Evolutionary conservation across 257 asterid species (phyloP), one percentile per base, ranked within the genome.

Genomic region (Lithospermum erythrorhizon): DNA sequence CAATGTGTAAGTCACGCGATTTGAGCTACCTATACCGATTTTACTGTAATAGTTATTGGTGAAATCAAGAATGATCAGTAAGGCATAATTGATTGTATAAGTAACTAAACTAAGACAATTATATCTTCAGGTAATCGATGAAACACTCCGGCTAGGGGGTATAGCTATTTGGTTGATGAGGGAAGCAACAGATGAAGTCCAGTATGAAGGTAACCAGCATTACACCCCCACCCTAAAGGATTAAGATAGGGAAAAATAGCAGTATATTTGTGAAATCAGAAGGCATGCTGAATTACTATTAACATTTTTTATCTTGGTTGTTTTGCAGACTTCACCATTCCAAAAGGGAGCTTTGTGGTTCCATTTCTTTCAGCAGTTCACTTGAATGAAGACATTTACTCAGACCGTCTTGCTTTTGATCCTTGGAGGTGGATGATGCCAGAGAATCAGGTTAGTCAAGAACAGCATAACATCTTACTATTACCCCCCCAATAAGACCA

Each of bases 391-490:
- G 58, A 56, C 47, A 61, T 85, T 3, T 87, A 83, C 9, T 85
- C 73, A 52, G 94, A 90, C 63, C 61, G 86, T 41, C 88, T 78
- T 25, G 61, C 68, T 59, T 90, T 90, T 72, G 83, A 83, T 60
- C 97, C 97, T 22, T 85, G 97, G 97, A 87, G 97, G 72, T 90
- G 96, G 97, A 74, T 71, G 87, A 48, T 48, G 63, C 95, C 87
- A n/a, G 87, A 85, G 65, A 83, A 80, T 64, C 94, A 90, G 96
- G 97, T 79, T 64, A 72, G 49, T 41, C 49, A 11, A 41, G 15
- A 41, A 3, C 18, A 41, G 14, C 49, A 13, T 13, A 41, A 17
- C 49, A 41, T 41, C 49, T 41, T 11, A 41, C 49, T 11, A 41
- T 11, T 13, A 14, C 4, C 49, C 49, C 49, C 13, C 13, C 14